Base-by-base conservation (phyloP, 139 green algal species). In the Astrephomene gubernaculifera region DNA sequence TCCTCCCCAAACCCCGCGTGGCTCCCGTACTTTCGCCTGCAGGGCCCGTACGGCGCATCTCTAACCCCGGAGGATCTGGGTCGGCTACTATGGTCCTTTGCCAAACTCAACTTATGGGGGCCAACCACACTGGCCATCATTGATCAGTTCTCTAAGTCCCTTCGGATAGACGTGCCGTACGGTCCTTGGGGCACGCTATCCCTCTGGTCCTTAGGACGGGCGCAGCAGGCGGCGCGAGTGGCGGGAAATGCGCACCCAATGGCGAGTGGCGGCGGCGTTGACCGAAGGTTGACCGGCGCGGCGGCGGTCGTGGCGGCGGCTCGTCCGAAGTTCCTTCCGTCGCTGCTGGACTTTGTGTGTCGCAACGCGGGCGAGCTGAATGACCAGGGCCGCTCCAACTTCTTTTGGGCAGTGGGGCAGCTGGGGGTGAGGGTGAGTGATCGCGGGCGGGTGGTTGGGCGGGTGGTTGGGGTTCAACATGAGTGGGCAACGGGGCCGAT, bases 391-490 rank as follows among this genome's bases (percentile, higher is more conserved):
- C 27, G 61, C 43, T 78, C 70, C 2, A 61, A 63, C 43, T 52
- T 44, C 27, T 63, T 78, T 61, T 78, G 70, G 70, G 41, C 70
- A 6, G 43, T 36, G 12, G 70, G 70, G 25, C 70, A 54, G 44
- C 70, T 78, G 43, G 27, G 41, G 29, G 19, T 78, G 9, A 6
- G 27, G n/a, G 68, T 75, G 68, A 35, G 68, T 52, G 33, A 8
- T n/a, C 2, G 33, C 21, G 33, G 3, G 33, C 9, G 33, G 31
- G 65, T 49, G 64, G 7, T n/a, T n/a, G n/a, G n/a, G n/a, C n/a
- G n/a, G n/a, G n/a, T n/a, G n/a, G n/a, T n/a, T n/a, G n/a, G n/a
- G n/a, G n/a, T n/a, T n/a, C n/a, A n/a, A n/a, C n/a, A n/a, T n/a
- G n/a, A n/a, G n/a, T n/a, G n/a, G n/a, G n/a, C n/a, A n/a, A n/a